Evolutionary conservation across 2,329 filamentous ascomycete genomes (phyloP).

Genomic region (Daldinia sp.): DNA sequence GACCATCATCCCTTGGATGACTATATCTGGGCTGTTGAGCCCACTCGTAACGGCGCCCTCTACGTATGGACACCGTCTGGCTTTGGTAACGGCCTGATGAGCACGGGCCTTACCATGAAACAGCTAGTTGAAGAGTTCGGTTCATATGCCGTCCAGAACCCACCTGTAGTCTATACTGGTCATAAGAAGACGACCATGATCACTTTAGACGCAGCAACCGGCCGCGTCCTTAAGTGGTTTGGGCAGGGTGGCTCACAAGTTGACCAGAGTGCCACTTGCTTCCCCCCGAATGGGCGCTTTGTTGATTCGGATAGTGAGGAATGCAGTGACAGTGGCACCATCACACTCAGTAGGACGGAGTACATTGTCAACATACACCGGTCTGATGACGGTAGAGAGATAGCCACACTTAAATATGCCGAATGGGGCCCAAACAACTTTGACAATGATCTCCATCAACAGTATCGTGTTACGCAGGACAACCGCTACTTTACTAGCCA

Average conservation of each 20-base stretch:
- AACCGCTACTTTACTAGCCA: conserved; percentile 89
- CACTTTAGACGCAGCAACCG: conserved; percentile 88
- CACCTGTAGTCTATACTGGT: conserved; percentile 87
- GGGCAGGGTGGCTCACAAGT: conserved; percentile 77
- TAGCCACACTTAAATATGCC: conserved; percentile 91
- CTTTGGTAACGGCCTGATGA: conserved; percentile 69
- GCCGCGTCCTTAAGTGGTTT: conserved; percentile 85
- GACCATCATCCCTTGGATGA: conserved; percentile 79
- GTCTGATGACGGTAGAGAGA: conserved; percentile 75
- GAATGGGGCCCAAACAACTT: conserved; percentile 96
- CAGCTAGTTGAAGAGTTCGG: conserved; percentile 85
- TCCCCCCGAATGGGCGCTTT: conserved; percentile 74
- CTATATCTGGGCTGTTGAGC: conserved; percentile 95
- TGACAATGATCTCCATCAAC: conserved; percentile 85
- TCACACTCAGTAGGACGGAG: conserved; percentile 87
- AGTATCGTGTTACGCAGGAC: conserved; percentile 85
- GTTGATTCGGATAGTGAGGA: conserved; percentile 74
- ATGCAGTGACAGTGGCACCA: conserved; percentile 82
- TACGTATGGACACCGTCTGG: conserved; percentile 85
- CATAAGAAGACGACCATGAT: conserved; percentile 92
- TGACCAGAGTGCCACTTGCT: conserved; percentile 80
- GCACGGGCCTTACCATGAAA: conserved; percentile 82
- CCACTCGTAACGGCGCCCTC: conserved; percentile 85
- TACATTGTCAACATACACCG: conserved; percentile 90
- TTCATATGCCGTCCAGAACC: conserved; percentile 80